Percentiles rank a stretch among this genome's conserved stretches.
Conservation (phyloP, 148 eudicot species). For the Fagopyrum tataricum region DNA sequence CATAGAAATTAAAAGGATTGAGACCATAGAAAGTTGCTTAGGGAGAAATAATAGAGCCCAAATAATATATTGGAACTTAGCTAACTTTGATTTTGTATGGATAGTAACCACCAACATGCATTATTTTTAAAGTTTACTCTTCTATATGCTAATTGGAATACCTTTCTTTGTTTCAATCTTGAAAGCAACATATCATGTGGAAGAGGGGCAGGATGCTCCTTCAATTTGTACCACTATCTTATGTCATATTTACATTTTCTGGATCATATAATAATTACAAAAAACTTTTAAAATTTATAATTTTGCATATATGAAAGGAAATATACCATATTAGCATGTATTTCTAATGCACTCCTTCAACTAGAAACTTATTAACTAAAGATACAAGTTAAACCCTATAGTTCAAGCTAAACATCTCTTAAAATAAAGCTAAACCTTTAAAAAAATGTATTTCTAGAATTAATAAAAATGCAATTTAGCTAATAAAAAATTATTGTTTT, state of each 20-base stretch:
- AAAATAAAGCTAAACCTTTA: no score
- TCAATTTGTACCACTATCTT: neutral
- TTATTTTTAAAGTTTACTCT: neutral
- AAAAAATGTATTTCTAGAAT: no score
- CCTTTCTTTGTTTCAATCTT: neutral
- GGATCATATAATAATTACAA: neutral
- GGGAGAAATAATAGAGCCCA: neutral
- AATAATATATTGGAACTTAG: neutral
- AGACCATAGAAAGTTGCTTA: conserved; percentile 4
- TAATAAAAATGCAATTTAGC: no score
- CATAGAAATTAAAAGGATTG: neutral
- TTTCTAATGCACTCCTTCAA: no score
- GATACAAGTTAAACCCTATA: neutral
- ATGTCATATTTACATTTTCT: neutral
- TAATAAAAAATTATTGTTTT: no score
- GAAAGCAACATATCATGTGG: neutral
- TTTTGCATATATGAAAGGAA: neutral
- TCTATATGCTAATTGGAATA: neutral
- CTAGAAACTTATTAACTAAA: neutral
- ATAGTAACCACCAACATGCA: neutral
- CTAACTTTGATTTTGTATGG: neutral
- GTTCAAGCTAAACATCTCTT: neutral
- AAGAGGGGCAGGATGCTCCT: neutral
- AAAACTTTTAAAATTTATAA: no score
- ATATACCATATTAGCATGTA: no score